Evolutionary conservation across 75 land plant species (phyloP).

Genomic region (Sequoia sempervirens): DNA sequence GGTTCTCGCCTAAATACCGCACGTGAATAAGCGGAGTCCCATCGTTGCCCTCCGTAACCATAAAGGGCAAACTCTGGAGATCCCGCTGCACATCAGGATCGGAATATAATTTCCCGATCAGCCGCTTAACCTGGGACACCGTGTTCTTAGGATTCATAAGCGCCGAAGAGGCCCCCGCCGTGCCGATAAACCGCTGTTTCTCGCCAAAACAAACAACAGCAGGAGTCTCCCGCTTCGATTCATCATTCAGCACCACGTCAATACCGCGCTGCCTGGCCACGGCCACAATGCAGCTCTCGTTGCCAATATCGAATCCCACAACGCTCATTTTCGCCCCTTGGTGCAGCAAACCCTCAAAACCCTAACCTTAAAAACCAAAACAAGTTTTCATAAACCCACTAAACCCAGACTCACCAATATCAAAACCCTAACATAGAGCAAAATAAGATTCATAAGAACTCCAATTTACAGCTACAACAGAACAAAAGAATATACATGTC

Average conservation of each 20-base stretch:
- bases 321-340: slow-evolving; percentile 63
- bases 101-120: slow-evolving; percentile 57
- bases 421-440: neutral
- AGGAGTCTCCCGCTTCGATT: slow-evolving; percentile 85
- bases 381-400: neutral
- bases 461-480: neutral
- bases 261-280: slow-evolving; percentile 83
- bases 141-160: slow-evolving; percentile 75
- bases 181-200: slow-evolving; percentile 86
- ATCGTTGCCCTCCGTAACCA: slow-evolving; percentile 44
- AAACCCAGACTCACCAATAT: neutral
- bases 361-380: neutral
- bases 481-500: neutral
- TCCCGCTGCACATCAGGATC: slow-evolving; percentile 64
- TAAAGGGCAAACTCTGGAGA: slow-evolving; percentile 34
- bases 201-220: slow-evolving; percentile 81
- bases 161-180: slow-evolving; percentile 65
- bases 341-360: neutral
- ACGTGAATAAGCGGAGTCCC: slow-evolving; percentile 33
- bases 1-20: slow-evolving; percentile 31
- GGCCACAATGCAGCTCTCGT: slow-evolving; percentile 80
- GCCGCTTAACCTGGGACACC: slow-evolving; percentile 69
- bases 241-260: slow-evolving; percentile 83
- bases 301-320: slow-evolving; percentile 79
- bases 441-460: neutral